Base-by-base conservation (phyloP, 2,329 filamentous ascomycete species). In the Colletotrichum lindemuthianum region DNA sequence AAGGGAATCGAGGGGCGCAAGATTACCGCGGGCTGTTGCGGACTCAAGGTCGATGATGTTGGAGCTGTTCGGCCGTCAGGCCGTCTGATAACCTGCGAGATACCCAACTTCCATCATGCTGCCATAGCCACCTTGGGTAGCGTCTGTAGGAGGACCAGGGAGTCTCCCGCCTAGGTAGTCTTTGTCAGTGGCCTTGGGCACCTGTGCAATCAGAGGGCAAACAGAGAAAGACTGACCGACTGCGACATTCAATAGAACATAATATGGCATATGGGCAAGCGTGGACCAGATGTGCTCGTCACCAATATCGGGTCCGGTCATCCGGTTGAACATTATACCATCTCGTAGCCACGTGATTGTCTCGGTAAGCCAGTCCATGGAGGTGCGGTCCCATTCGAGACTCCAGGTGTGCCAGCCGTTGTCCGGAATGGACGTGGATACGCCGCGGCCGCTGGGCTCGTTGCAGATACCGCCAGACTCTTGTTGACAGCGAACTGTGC, bases 161-260 rank as follows among this genome's bases (percentile, higher is more conserved):
- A 61, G 50, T 16, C 37, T 37, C 16, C 60, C 59, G 15, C 52
- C 54, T 65, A n/a, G n/a, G n/a, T n/a, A 16, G n/a, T 24, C n/a
- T 10, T 60, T 55, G 13, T 33, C 15, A 45, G 15, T 45, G 4
- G 5, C 45, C 48, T 52, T 52, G 8, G n/a, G 11, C 1, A 9
- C 6, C 65, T n/a, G 39, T 33, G 51, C 15, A 34, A 36, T 9
- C 16, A 13, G 37, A 57, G 36, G 3, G 44, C 1, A 34, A 16
- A 5, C 8, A 9, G 34, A 16, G 24, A 48, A 43, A 47, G 61
- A 79, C 82, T 72, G 76, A 83, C 84, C 81, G 36, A 87, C 80
- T 49, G 85, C 84, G 6, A 87, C 75, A 65, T 88, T 87, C 56
- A 88, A 72, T 58, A 87, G 80, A 53, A 87, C 71, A 68, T 79